Evolutionary conservation across 2,329 filamentous ascomycete genomes (phyloP).

Genomic region (Fusarium udum): DNA sequence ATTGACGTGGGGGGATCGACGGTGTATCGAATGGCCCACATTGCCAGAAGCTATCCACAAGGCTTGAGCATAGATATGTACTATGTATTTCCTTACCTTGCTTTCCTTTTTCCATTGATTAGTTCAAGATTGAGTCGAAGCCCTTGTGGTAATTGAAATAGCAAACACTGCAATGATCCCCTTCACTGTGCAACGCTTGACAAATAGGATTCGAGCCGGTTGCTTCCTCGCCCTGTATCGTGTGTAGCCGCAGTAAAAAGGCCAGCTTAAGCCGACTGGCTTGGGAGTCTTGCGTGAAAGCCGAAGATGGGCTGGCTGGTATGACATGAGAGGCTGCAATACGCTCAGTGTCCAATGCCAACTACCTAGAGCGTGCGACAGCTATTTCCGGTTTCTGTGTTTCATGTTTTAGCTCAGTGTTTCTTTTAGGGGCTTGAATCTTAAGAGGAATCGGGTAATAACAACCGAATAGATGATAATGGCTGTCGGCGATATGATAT

Average conservation of each 20-base stretch:
- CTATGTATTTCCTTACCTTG: neutral
- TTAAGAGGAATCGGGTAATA: neutral
- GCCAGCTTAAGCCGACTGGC: conserved; percentile 2
- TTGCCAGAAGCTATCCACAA: neutral
- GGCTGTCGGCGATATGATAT: neutral
- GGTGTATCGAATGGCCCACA: neutral
- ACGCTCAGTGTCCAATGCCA: neutral
- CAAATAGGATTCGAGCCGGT: conserved; percentile 2
- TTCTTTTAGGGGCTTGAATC: conserved; percentile 1
- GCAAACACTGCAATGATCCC: conserved; percentile 24
- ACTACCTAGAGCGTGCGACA: conserved; percentile 9
- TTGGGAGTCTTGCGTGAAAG: neutral
- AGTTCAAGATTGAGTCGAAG: neutral
- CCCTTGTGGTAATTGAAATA: conserved; percentile 1
- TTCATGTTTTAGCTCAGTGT: conserved; percentile 25
- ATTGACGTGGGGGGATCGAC: conserved; percentile 19
- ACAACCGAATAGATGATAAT: neutral
- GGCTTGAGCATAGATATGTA: neutral
- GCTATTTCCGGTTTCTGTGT: conserved; percentile 19
- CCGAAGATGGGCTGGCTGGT: neutral
- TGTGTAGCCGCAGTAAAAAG: conserved; percentile 16
- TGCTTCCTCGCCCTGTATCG: conserved; percentile 18
- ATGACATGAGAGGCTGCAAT: conserved; percentile 5
- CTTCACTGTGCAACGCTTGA: conserved; percentile 9
- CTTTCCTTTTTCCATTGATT: conserved; percentile 17